Conservation (phyloP, 495 filamentous ascomycete species). For the Aspergillus affinis region DNA sequence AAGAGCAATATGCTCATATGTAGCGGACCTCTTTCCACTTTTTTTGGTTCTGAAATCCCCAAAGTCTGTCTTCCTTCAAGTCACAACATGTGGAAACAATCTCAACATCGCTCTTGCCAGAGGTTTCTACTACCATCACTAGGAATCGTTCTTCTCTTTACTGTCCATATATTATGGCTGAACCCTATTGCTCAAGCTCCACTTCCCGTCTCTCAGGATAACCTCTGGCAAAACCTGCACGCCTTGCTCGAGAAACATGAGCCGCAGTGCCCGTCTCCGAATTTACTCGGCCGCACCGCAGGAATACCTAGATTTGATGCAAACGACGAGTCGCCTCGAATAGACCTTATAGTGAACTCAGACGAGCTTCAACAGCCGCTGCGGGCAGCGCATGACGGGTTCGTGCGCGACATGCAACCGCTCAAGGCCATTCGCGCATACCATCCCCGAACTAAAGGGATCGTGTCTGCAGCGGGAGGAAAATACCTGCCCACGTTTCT, state of each 20-base stretch:
- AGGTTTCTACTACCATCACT: not conserved
- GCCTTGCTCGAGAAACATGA: slow-evolving; percentile 21
- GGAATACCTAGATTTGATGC: slow-evolving; percentile 20
- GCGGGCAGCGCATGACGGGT: slow-evolving; percentile 30
- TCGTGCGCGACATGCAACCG: slow-evolving; percentile 28
- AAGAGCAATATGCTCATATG: not conserved
- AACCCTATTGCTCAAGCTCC: not conserved
- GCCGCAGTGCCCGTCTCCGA: slow-evolving; percentile 20
- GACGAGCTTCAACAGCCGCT: slow-evolving; percentile 24
- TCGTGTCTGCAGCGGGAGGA: slow-evolving; percentile 44
- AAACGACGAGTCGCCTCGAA: slow-evolving; percentile 12
- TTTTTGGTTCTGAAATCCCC: not conserved
- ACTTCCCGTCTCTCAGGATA: not conserved
- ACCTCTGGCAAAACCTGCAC: slow-evolving; percentile 18
- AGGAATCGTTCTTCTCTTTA: not conserved
- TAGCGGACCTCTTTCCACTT: not conserved
- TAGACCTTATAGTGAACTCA: slow-evolving; percentile 19
- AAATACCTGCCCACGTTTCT: slow-evolving; percentile 35
- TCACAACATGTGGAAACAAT: not conserved
- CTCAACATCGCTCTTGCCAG: not conserved
- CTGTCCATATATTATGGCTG: not conserved
- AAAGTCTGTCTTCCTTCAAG: not conserved
- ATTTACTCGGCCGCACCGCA: slow-evolving; percentile 6
- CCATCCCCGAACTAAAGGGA: slow-evolving; percentile 36
- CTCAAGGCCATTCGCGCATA: slow-evolving; percentile 19